Evolutionary conservation across 2,329 filamentous ascomycete genomes (phyloP).

Genomic region (Colletotrichum liriopes): DNA sequence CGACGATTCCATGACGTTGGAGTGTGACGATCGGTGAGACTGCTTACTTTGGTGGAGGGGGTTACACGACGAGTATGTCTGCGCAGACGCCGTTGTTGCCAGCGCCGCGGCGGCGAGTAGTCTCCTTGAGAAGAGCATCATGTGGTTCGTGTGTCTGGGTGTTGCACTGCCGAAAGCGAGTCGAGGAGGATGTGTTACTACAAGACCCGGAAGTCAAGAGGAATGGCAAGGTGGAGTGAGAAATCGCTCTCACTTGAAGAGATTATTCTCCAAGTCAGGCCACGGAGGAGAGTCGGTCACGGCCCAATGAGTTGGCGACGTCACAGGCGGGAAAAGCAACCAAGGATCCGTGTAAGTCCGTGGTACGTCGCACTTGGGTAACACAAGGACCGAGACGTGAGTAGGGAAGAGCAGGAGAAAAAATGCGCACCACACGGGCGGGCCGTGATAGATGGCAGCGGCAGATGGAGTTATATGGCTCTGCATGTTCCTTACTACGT

Average conservation of each 20-base stretch:
- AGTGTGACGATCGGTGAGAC: slow-evolving; percentile 5
- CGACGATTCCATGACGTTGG: neutral
- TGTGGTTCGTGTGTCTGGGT: slow-evolving; percentile 2
- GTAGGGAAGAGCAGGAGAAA: slow-evolving; percentile 15
- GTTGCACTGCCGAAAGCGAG: neutral
- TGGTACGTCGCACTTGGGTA: slow-evolving; percentile 28
- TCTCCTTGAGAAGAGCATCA: slow-evolving; percentile 38
- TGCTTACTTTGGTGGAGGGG: slow-evolving; percentile 53
- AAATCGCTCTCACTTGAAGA: slow-evolving; percentile 24
- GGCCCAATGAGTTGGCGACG: slow-evolving; percentile 29
- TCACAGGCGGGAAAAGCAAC: slow-evolving; percentile 28
- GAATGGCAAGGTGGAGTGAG: neutral
- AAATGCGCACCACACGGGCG: slow-evolving; percentile 3
- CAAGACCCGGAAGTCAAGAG: neutral
- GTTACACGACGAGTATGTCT: slow-evolving; percentile 60
- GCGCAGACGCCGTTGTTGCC: slow-evolving; percentile 50
- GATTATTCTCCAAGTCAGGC: slow-evolving; percentile 14
- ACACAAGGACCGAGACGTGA: slow-evolving; percentile 8
- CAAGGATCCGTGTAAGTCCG: slow-evolving; percentile 41
- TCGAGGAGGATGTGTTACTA: neutral
- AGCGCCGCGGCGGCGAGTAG: slow-evolving; percentile 46
- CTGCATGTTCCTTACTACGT: slow-evolving; percentile 15
- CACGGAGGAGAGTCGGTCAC: slow-evolving; percentile 13
- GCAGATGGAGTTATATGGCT: slow-evolving; percentile 39
- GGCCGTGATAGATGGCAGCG: slow-evolving; percentile 26